Percentiles rank a stretch among this genome's conserved stretches.
phyloP scores from a whole-genome alignment of 2,329 filamentous ascomycete species.

The Clarireedia sp. region DNA sequence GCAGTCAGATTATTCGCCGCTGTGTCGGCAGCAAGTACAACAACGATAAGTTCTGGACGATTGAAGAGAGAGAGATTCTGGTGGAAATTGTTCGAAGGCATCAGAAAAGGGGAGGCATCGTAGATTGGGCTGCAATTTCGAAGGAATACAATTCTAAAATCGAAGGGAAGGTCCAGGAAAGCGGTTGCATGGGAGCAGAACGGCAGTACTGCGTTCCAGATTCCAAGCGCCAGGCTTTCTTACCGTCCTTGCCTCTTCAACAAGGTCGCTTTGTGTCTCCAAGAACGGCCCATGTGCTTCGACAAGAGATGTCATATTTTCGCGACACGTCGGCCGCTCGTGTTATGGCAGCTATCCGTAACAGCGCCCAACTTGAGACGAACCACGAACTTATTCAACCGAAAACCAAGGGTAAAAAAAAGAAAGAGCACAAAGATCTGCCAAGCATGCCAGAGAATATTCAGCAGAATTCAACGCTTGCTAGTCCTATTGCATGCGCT shows the following conservation, averaged over 20 bases:
- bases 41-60: not conserved
- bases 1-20: not conserved
- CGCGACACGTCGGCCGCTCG: not conserved
- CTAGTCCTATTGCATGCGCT: no score
- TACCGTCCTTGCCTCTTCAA: not conserved
- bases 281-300: not conserved
- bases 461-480: no score
- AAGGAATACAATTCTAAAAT: not conserved
- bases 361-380: not conserved
- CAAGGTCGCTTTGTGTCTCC: not conserved
- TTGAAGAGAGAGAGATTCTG: not conserved
- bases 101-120: not conserved
- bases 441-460: no score
- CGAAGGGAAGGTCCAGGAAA: not conserved
- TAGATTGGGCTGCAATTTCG: constrained; percentile 1
- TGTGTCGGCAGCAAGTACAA: not conserved
- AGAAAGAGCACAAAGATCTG: no score
- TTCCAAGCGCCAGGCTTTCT: not conserved
- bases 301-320: not conserved
- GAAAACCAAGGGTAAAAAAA: no score
- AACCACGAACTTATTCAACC: not conserved
- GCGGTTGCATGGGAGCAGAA: not conserved
- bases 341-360: not conserved
- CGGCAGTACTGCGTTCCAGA: not conserved
- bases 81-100: not conserved